Percentiles rank a stretch among this genome's conserved stretches.
Conservation (phyloP, 129 eudicot genomes). For the Saussurea involucrata region DNA sequence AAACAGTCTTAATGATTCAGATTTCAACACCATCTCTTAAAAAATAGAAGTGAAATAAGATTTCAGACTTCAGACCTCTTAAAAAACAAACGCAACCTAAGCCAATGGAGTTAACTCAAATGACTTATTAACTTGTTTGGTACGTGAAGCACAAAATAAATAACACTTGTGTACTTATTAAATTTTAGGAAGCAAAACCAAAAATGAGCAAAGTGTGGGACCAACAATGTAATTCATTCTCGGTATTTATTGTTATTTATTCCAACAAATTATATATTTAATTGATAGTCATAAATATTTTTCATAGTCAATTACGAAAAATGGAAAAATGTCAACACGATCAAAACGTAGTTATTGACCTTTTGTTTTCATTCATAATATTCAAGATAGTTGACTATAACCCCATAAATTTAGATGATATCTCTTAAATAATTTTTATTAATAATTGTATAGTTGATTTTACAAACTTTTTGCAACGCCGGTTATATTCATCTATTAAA, state of each 20-base stretch:
- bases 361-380: background rate
- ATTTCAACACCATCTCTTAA: too few species aligned
- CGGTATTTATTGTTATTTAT: background rate
- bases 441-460: background rate
- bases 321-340: background rate
- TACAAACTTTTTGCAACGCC: too few species aligned
- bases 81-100: too few species aligned
- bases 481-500: background rate
- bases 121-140: too few species aligned
- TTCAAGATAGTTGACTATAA: background rate
- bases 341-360: background rate
- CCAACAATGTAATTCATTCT: background rate
- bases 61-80: too few species aligned
- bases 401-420: background rate
- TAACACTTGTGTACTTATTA: background rate
- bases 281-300: background rate
- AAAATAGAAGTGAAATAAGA: too few species aligned
- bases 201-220: background rate
- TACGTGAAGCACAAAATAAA: too few species aligned
- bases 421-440: background rate
- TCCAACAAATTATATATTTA: background rate
- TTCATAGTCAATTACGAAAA: background rate
- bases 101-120: too few species aligned
- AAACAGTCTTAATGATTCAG: too few species aligned
- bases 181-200: background rate